Evolutionary conservation across 345 rosid species (phyloP).

Genomic region (Ceriops decandra): DNA sequence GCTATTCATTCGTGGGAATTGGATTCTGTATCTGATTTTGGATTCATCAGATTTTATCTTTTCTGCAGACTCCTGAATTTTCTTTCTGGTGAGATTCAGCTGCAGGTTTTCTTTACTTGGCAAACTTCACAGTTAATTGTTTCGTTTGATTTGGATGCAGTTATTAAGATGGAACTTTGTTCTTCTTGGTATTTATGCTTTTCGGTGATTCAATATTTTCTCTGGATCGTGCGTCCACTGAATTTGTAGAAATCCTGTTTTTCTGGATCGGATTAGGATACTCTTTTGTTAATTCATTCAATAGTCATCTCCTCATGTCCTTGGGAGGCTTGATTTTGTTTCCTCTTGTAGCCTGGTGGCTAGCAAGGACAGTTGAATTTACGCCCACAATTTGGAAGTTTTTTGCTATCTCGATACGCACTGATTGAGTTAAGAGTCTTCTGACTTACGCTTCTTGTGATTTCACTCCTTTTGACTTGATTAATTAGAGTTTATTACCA

Average conservation of each 20-base stretch:
- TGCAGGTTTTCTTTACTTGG: not conserved
- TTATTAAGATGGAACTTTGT: not conserved
- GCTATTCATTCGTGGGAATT: conserved; percentile 28
- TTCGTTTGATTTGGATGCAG: conserved; percentile 11
- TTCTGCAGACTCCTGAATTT: conserved; percentile 36
- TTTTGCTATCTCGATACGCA: not conserved
- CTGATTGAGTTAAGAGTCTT: not conserved
- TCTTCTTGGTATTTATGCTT: not conserved
- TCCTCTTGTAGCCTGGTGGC: conserved; percentile 4
- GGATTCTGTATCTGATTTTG: conserved; percentile 35
- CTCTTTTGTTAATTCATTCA: conserved; percentile 6
- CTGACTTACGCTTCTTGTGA: too few relatives aligned
- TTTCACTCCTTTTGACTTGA: too few relatives aligned
- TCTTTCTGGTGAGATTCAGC: conserved; percentile 28
- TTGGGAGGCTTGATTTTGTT: conserved; percentile 9
- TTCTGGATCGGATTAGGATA: conserved; percentile 16
- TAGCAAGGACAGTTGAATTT: not conserved
- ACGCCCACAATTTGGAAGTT: not conserved
- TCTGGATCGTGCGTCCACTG: not conserved
- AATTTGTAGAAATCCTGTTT: not conserved
- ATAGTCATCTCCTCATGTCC: conserved; percentile 1
- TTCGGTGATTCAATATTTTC: conserved; percentile 1
- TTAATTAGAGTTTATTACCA: not conserved
- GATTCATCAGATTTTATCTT: conserved; percentile 35
- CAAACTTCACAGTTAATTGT: not conserved